Evolutionary conservation across 345 rosid species (phyloP).

Genomic region (Cardamine occulta): DNA sequence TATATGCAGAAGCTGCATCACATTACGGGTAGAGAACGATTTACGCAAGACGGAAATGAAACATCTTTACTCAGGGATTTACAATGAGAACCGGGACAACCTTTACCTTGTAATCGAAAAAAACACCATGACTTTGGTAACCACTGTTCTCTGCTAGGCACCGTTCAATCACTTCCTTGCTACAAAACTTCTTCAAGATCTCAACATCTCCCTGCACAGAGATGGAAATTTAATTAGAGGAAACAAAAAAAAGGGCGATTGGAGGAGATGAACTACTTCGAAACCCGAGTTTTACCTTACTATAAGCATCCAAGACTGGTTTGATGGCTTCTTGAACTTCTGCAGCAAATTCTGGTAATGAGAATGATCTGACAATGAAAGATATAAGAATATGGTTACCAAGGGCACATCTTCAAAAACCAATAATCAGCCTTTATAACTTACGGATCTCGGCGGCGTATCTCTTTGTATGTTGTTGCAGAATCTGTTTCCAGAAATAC

Average conservation of each 20-base stretch:
- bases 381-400: conserved; percentile 18
- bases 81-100: not conserved
- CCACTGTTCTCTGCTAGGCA: conserved; percentile 80
- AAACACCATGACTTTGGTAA: conserved; percentile 63
- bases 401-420: conserved; percentile 11
- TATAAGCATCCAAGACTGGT: conserved; percentile 83
- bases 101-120: conserved; percentile 84
- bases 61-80: conserved; percentile 1
- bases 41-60: conserved; percentile 22
- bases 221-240: conserved; percentile 18
- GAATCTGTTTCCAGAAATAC: conserved; percentile 89
- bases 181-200: conserved; percentile 79
- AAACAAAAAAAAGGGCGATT: not conserved
- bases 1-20: conserved; percentile 77
- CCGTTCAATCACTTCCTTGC: conserved; percentile 74
- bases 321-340: conserved; percentile 90
- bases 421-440: conserved; percentile 36
- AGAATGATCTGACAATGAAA: conserved; percentile 67
- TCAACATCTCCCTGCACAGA: conserved; percentile 68
- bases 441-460: conserved; percentile 89
- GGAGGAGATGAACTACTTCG: not conserved
- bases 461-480: conserved; percentile 84
- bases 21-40: not conserved
- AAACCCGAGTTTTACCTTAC: conserved; percentile 56
- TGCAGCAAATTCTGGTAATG: conserved; percentile 79